A percentile compares a stretch with the other conserved stretches of the same genome.
Conservation (phyloP, 2,329 filamentous ascomycete species). For the Penicillium digitatum region DNA sequence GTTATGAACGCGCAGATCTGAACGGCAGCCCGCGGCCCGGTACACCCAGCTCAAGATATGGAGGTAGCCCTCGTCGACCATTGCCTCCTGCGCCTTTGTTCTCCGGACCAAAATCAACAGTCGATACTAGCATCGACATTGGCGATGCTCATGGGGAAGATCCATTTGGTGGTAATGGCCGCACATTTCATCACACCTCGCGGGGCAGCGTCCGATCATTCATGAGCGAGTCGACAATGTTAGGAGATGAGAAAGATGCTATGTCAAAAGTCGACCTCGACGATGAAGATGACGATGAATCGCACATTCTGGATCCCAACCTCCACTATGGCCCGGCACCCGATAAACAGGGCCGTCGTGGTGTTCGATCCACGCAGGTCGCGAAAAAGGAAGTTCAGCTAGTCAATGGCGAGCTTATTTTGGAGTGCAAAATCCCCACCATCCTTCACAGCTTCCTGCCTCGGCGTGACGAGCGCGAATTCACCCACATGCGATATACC, state of each 20-base stretch:
- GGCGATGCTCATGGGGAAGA: slow-evolving; percentile 66
- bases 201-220: slow-evolving; percentile 59
- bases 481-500: slow-evolving; percentile 98
- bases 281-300: slow-evolving; percentile 40
- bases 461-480: slow-evolving; percentile 86
- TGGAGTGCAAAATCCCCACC: slow-evolving; percentile 98
- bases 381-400: slow-evolving; percentile 89
- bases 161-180: slow-evolving; percentile 59
- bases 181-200: slow-evolving; percentile 46
- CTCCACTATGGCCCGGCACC: slow-evolving; percentile 81
- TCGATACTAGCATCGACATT: slow-evolving; percentile 47
- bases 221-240: slow-evolving; percentile 55
- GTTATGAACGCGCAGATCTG: slow-evolving; percentile 82
- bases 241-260: slow-evolving; percentile 51
- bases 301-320: slow-evolving; percentile 58
- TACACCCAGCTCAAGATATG: slow-evolving; percentile 83
- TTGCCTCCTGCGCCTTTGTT: slow-evolving; percentile 87
- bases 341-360: slow-evolving; percentile 78
- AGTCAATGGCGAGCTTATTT: slow-evolving; percentile 94
- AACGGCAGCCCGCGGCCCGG: slow-evolving; percentile 88
- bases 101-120: slow-evolving; percentile 49
- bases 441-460: slow-evolving; percentile 97
- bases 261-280: slow-evolving; percentile 46
- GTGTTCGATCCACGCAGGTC: slow-evolving; percentile 82
- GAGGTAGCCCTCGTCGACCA: slow-evolving; percentile 79